phyloP scores from a whole-genome alignment of 768 basidiomycete species.

The Mycena galericulata region DNA sequence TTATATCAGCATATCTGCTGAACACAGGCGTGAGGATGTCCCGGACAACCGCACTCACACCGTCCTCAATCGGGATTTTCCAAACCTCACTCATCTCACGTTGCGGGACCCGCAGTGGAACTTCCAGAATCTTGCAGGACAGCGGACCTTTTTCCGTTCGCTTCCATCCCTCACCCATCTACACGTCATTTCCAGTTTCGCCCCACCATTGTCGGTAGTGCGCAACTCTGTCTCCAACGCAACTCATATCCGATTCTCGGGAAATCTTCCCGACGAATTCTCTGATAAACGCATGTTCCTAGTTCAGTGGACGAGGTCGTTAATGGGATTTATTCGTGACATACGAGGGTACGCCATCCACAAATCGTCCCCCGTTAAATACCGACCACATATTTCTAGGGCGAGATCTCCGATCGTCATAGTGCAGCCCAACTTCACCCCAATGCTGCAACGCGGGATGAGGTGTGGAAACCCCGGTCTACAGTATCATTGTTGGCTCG shows the following conservation, averaged over 20 bases:
- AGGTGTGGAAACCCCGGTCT: slow-evolving; percentile 14
- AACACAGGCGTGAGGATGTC: background rate
- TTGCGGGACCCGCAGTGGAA: slow-evolving; percentile 16
- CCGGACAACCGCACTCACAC: slow-evolving; percentile 16
- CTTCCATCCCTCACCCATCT: slow-evolving; percentile 28
- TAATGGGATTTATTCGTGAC: background rate
- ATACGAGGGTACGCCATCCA: slow-evolving; percentile 1
- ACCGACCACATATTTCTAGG: background rate
- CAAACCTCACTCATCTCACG: slow-evolving; percentile 10
- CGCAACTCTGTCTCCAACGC: slow-evolving; percentile 17
- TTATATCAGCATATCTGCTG: slow-evolving; percentile 19
- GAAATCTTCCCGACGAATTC: slow-evolving; percentile 8
- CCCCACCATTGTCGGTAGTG: background rate
- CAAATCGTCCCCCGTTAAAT: no score
- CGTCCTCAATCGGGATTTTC: slow-evolving; percentile 21
- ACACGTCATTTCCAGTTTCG: slow-evolving; percentile 9
- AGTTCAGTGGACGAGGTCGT: background rate
- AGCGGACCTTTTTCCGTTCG: slow-evolving; percentile 1
- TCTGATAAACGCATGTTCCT: background rate
- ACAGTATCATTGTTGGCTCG: background rate
- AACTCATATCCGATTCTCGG: slow-evolving; percentile 21
- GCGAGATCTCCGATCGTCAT: slow-evolving; percentile 9
- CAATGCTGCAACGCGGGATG: background rate
- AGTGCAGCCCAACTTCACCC: slow-evolving; percentile 3
- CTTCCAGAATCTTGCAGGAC: background rate